These are phyloP conservation scores for Plasmodium cynomolgi DNA, from an alignment of 169 alveolate genomes.

Conservation along the genomic window DNA sequence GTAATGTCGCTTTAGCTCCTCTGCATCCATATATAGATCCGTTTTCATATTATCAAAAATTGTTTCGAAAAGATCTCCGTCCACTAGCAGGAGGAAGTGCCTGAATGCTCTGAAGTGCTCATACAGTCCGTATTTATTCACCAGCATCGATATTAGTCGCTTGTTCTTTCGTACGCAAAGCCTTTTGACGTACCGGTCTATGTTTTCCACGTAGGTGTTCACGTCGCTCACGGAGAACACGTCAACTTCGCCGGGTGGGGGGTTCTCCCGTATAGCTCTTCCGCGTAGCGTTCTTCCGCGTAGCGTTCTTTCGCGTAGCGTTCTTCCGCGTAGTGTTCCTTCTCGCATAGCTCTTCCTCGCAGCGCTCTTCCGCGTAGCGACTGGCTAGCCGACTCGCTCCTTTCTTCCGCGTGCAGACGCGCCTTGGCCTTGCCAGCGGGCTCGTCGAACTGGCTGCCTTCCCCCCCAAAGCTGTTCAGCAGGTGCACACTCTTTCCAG, in stretches of 20 bases:
- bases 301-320: too few relatives aligned
- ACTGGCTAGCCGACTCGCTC: background rate
- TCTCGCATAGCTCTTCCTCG: too few relatives aligned
- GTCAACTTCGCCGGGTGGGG: background rate
- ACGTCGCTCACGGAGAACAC: constrained; percentile 24
- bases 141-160: constrained; percentile 14
- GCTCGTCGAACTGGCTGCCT: background rate
- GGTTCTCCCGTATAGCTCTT: too few relatives aligned
- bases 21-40: constrained; percentile 73
- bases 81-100: constrained; percentile 52
- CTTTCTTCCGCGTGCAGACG: too few relatives aligned
- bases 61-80: constrained; percentile 63
- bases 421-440: too few relatives aligned
- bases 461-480: constrained; percentile 12
- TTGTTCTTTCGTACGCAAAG: constrained; percentile 31
- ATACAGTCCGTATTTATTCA: constrained; percentile 42
- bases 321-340: too few relatives aligned
- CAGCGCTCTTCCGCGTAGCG: too few relatives aligned
- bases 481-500: constrained; percentile 56
- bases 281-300: too few relatives aligned
- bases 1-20: constrained; percentile 59
- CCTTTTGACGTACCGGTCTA: constrained; percentile 31
- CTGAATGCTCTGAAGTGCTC: constrained; percentile 64
- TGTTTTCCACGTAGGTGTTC: constrained; percentile 23
- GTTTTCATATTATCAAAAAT: constrained; percentile 66